These are phyloP conservation scores for Thielaviopsis ethacetica DNA, from an alignment of 2,329 filamentous ascomycete genomes.

Conservation along the genomic window DNA sequence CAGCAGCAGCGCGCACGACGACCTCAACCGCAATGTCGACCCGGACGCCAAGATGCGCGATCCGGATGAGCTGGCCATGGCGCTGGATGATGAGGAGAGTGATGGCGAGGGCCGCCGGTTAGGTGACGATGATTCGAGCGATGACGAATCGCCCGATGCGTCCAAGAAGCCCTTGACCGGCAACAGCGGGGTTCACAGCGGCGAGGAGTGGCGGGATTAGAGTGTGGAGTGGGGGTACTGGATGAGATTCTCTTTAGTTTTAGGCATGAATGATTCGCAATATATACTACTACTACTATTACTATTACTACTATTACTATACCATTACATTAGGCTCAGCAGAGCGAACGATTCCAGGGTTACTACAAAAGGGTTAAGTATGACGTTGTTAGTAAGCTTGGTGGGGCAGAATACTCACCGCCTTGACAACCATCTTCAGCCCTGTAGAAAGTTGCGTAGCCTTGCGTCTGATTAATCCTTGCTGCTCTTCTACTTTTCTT, in stretches of 20 bases:
- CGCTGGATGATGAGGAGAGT: conserved; percentile 34
- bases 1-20: conserved; percentile 22
- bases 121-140: conserved; percentile 3
- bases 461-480: neutral
- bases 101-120: neutral
- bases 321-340: neutral
- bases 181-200: conserved; percentile 25
- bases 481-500: neutral
- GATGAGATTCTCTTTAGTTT: neutral
- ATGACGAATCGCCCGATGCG: conserved; percentile 8
- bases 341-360: neutral
- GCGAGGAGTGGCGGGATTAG: conserved; percentile 30
- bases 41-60: conserved; percentile 51
- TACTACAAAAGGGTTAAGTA: neutral
- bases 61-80: conserved; percentile 46
- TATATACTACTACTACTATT: neutral
- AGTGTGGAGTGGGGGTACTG: no score
- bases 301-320: neutral
- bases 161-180: conserved; percentile 9
- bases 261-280: neutral
- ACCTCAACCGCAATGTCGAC: conserved; percentile 32
- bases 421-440: neutral
- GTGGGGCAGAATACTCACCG: neutral
- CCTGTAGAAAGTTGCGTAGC: neutral
- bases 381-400: conserved; percentile 2